Base-by-base conservation (phyloP, 495 filamentous ascomycete genomes). In the Xylaria castorea region DNA sequence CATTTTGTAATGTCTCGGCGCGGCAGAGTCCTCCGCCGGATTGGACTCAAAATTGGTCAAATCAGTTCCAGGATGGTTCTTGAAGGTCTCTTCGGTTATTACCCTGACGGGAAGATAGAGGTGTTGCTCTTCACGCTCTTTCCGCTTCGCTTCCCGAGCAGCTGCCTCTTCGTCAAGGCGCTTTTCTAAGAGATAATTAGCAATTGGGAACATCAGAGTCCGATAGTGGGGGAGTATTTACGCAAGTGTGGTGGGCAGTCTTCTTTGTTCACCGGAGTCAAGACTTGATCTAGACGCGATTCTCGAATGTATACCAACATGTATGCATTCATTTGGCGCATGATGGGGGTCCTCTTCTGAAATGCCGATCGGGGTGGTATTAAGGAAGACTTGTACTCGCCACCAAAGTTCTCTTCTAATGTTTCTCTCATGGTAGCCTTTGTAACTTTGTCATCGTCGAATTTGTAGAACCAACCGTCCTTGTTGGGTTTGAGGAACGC, bases 231-330 rank as follows among this genome's bases (percentile, higher is more conserved):
- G 34, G 32, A n/a, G 22, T 12, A 80, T 87, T 80, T 88, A 91
- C 90, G 91, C 67, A 99, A 92, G 82, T 98, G 95, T 61, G 85
- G 77, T 18, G 96, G 96, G 27, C 93, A 91, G 76, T 97, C 94
- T 1, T 91, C 89, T 57, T 90, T 85, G 16, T 88, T 86, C 51
- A 96, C 91, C 0, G 91, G 88, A 61, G 91, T 88, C 65, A 99
- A 87, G 69, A 98, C 91, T 73, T 91, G 86, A 77, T 97, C 94
- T 46, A 93, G 81, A 57, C 91, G 88, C 62, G 90, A 92, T 82
- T 97, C 93, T 36, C 97, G 92, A 73, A 98, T 91, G 79, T 99
- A 99, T 18, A 99, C 97, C 83, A 99, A 82, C 96, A 99, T 99
- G 84, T 99, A 99, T 20, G 96, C 97, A 76, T 86, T 91, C 82